Conservation (phyloP, 305 asterid genomes). For the Fraxinus latifolia region DNA sequence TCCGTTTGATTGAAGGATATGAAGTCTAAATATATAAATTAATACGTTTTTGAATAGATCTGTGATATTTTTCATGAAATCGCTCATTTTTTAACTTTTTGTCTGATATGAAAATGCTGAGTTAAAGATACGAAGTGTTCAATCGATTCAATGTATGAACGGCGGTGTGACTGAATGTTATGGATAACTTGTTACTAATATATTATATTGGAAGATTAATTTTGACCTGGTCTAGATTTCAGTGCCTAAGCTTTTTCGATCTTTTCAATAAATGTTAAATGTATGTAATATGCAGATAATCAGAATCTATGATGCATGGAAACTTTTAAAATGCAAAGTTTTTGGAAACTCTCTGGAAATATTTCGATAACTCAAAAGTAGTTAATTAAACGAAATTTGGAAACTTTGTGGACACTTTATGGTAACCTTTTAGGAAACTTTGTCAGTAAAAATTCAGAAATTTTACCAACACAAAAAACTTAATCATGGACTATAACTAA, state of each 20-base stretch:
- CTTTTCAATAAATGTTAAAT: neutral
- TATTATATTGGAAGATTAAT: neutral
- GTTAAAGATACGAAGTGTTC: neutral
- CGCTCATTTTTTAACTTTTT: neutral
- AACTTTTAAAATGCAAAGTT: neutral
- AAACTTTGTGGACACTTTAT: neutral
- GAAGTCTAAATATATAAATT: constrained; percentile 6
- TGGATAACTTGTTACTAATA: neutral
- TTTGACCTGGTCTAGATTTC: neutral
- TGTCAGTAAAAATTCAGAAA: neutral
- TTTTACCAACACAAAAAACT: neutral
- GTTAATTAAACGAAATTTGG: neutral
- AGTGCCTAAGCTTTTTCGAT: neutral
- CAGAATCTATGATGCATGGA: neutral
- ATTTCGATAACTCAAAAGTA: neutral
- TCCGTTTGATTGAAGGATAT: constrained; percentile 3
- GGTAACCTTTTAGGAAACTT: neutral
- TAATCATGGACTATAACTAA: neutral
- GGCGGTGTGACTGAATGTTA: neutral
- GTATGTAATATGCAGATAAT: neutral
- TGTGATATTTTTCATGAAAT: constrained; percentile 8
- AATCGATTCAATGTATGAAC: neutral
- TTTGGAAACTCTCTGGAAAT: neutral
- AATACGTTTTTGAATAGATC: constrained; percentile 39
- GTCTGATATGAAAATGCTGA: neutral